phyloP scores from a whole-genome alignment of 148 eudicot genomes.

The Camellia granthamiana region DNA sequence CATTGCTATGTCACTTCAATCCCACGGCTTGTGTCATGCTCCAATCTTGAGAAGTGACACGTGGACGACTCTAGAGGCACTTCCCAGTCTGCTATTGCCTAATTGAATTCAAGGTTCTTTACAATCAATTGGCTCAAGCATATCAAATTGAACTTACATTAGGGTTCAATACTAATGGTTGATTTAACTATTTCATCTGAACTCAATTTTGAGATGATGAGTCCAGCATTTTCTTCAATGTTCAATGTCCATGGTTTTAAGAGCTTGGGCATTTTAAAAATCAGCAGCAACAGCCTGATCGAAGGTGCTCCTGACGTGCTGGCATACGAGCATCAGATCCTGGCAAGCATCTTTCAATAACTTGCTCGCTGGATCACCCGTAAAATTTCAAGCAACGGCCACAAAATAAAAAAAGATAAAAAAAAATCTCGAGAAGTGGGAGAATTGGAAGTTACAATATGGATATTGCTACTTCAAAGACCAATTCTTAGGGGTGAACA shows the following conservation, averaged over 20 bases:
- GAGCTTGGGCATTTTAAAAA: constrained; percentile 32
- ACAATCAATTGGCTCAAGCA: too few relatives aligned
- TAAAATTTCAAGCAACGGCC: constrained; percentile 10
- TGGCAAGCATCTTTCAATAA: constrained; percentile 61
- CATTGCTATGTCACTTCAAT: too few relatives aligned
- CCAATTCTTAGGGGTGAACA: too few relatives aligned
- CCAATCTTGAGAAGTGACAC: too few relatives aligned
- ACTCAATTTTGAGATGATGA: neutral
- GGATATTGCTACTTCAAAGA: too few relatives aligned
- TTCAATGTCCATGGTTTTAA: constrained; percentile 24
- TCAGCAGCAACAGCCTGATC: constrained; percentile 47
- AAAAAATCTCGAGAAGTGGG: neutral
- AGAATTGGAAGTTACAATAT: neutral
- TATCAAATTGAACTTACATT: too few relatives aligned
- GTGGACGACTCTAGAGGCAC: too few relatives aligned
- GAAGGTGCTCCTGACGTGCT: constrained; percentile 57
- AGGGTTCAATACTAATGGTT: too few relatives aligned
- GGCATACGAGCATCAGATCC: constrained; percentile 51
- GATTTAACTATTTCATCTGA: too few relatives aligned
- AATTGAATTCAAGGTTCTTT: too few relatives aligned
- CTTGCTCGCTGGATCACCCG: constrained; percentile 63
- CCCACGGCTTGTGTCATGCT: too few relatives aligned
- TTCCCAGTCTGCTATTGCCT: too few relatives aligned
- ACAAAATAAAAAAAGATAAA: neutral
- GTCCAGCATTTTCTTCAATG: neutral